phyloP scores from a whole-genome alignment of 2,329 filamentous ascomycete genomes.

The Massarina eburnea region DNA sequence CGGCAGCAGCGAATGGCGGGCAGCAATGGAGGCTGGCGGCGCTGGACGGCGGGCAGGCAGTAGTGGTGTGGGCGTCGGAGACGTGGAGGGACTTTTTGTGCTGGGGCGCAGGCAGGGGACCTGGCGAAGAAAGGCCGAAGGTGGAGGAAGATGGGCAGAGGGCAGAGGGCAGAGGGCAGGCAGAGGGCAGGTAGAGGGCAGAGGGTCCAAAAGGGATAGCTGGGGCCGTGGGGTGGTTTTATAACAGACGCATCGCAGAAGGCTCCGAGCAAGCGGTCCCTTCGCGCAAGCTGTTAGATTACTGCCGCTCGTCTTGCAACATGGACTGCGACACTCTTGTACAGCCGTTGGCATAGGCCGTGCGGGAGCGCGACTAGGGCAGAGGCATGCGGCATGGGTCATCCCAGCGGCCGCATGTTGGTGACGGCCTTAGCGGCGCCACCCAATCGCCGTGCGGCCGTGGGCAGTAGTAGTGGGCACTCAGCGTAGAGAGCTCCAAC shows the following conservation, averaged over 20 bases:
- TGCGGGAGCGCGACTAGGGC: slow-evolving; percentile 39
- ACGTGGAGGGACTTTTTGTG: background rate
- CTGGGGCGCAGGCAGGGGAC: background rate
- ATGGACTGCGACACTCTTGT: slow-evolving; percentile 42
- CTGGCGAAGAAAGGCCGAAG: background rate
- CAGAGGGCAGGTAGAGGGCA: slow-evolving; percentile 22
- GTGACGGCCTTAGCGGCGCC: slow-evolving; percentile 22
- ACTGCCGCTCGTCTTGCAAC: slow-evolving; percentile 45
- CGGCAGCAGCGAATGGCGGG: slow-evolving; percentile 3
- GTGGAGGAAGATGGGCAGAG: background rate
- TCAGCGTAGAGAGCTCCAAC: background rate
- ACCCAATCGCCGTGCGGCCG: slow-evolving; percentile 27
- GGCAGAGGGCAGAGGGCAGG: background rate
- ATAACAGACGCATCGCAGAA: slow-evolving; percentile 39
- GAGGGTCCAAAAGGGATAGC: slow-evolving; percentile 32
- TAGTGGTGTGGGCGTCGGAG: slow-evolving; percentile 1
- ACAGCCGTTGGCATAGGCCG: slow-evolving; percentile 41
- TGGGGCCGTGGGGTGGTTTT: slow-evolving; percentile 41
- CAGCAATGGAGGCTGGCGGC: slow-evolving; percentile 6
- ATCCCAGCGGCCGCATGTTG: slow-evolving; percentile 24
- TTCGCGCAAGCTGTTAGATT: slow-evolving; percentile 44
- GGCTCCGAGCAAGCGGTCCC: slow-evolving; percentile 39
- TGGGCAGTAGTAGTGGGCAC: background rate
- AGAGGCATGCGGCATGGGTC: slow-evolving; percentile 29
- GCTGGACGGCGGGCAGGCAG: slow-evolving; percentile 5